Percentiles rank a stretch among this genome's conserved stretches.
These are phyloP conservation scores for Tolypocladium sp. DNA, from an alignment of 2,329 filamentous ascomycete species.

Conservation along the genomic window DNA sequence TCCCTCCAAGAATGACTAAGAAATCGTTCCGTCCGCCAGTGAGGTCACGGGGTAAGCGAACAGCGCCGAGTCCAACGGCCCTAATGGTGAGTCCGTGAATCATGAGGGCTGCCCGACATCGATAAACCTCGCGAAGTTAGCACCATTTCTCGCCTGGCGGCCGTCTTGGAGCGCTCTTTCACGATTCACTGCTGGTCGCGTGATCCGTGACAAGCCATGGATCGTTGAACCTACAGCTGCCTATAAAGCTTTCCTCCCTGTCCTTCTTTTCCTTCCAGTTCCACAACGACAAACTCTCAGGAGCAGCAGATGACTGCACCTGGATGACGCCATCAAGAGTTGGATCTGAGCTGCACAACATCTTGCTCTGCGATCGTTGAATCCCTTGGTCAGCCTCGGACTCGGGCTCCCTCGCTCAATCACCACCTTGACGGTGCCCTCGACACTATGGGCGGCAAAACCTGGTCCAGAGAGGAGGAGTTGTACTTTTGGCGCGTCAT, in stretches of 20 bases:
- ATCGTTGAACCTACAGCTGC: background rate
- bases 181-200: background rate
- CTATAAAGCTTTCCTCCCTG: background rate
- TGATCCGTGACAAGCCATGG: background rate
- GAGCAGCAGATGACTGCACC: background rate
- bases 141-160: background rate
- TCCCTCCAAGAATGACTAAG: slow-evolving; percentile 31
- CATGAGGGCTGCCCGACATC: background rate
- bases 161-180: background rate
- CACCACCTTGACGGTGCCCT: background rate
- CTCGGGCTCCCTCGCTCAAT: background rate
- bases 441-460: slow-evolving; percentile 37
- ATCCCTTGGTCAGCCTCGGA: background rate
- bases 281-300: background rate
- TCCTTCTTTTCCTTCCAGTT: background rate
- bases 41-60: background rate
- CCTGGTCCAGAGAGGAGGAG: slow-evolving; percentile 41
- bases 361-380: background rate
- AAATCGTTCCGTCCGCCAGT: background rate
- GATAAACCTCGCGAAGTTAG: background rate
- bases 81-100: background rate
- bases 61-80: background rate
- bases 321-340: background rate
- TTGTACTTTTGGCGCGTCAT: slow-evolving; percentile 35
- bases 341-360: background rate